Percentiles rank a stretch among this genome's conserved stretches.
phyloP scores from a whole-genome alignment of 2,329 filamentous ascomycete species.

The Aspergillus tamarii region DNA sequence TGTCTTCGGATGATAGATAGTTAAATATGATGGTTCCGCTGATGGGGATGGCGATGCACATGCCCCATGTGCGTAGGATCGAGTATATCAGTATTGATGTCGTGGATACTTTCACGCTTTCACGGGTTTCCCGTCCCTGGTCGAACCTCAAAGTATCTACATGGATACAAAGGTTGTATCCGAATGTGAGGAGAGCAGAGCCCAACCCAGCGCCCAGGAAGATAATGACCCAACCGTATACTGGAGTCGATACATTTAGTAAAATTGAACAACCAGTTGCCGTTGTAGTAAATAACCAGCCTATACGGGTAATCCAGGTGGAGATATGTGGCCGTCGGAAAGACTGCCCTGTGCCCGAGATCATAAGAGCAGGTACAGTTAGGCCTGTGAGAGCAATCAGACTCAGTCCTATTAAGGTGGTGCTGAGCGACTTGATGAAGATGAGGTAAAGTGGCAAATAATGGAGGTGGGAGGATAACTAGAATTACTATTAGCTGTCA shows the following conservation, averaged over 20 bases:
- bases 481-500: neutral
- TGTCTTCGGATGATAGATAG: slow-evolving; percentile 29
- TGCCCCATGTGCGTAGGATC: slow-evolving; percentile 46
- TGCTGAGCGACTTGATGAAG: slow-evolving; percentile 37
- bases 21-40: slow-evolving; percentile 48
- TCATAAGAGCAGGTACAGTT: slow-evolving; percentile 23
- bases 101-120: neutral
- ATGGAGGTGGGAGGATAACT: slow-evolving; percentile 49
- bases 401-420: slow-evolving; percentile 42
- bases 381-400: slow-evolving; percentile 41
- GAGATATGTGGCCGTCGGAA: slow-evolving; percentile 20
- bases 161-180: slow-evolving; percentile 42
- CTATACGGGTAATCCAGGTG: slow-evolving; percentile 48
- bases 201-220: slow-evolving; percentile 47
- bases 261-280: slow-evolving; percentile 43
- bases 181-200: slow-evolving; percentile 46
- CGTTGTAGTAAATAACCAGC: slow-evolving; percentile 44
- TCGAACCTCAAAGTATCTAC: slow-evolving; percentile 20
- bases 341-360: slow-evolving; percentile 21
- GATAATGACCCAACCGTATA: slow-evolving; percentile 40
- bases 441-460: slow-evolving; percentile 48
- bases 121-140: neutral
- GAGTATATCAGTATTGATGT: slow-evolving; percentile 42
- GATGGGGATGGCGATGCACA: slow-evolving; percentile 49
- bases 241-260: slow-evolving; percentile 37